These are phyloP conservation scores for Collariella sp. DNA, from an alignment of 495 filamentous ascomycete species.

Conservation along the genomic window DNA sequence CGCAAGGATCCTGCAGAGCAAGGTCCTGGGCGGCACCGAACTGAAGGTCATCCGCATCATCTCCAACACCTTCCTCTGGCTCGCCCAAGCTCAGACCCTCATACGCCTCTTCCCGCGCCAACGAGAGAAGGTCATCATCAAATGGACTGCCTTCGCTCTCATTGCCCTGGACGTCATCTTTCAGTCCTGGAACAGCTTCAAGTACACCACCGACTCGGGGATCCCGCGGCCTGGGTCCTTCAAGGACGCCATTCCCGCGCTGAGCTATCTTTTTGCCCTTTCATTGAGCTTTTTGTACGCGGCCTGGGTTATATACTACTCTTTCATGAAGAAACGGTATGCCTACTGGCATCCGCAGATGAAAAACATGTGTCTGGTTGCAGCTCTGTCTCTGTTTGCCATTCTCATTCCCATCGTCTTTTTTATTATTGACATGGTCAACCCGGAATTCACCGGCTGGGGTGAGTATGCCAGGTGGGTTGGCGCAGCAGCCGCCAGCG, in stretches of 20 bases:
- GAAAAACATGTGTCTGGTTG: conserved; percentile 83
- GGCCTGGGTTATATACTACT: conserved; percentile 93
- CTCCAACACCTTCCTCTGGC: conserved; percentile 91
- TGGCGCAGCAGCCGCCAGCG: conserved; percentile 88
- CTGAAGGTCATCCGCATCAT: conserved; percentile 83
- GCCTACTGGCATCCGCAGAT: conserved; percentile 91
- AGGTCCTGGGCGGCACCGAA: conserved; percentile 73
- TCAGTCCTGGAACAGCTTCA: conserved; percentile 78
- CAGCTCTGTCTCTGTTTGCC: conserved; percentile 65
- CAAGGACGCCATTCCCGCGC: conserved; percentile 79
- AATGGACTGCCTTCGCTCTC: conserved; percentile 92
- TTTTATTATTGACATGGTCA: conserved; percentile 87
- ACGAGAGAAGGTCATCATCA: conserved; percentile 96
- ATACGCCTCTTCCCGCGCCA: conserved; percentile 93
- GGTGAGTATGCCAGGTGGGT: conserved; percentile 98
- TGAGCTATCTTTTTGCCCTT: conserved; percentile 90
- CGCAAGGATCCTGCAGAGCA: conserved; percentile 58
- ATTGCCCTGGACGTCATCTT: conserved; percentile 87
- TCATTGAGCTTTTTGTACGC: conserved; percentile 84
- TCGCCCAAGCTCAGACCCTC: conserved; percentile 92
- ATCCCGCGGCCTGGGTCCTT: conserved; percentile 61
- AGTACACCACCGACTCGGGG: conserved; percentile 41
- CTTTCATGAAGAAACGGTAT: conserved; percentile 82
- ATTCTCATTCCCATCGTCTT: conserved; percentile 90
- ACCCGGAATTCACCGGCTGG: conserved; percentile 84